These are phyloP conservation scores for Pythium brassicae DNA, from an alignment of 352 stramenopile genomes.

Conservation along the genomic window DNA sequence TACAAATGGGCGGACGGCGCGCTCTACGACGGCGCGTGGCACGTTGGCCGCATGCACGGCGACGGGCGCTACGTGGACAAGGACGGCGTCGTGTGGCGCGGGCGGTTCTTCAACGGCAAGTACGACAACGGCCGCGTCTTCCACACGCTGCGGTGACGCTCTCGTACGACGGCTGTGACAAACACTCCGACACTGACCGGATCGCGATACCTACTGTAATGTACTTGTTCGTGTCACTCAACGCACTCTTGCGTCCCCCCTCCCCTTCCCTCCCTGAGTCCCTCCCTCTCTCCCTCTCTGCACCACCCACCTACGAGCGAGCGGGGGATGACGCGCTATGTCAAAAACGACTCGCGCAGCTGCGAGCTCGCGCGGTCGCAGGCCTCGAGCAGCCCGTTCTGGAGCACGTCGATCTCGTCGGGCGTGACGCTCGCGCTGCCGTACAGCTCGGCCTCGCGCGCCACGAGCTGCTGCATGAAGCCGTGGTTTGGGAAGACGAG, in stretches of 20 bases:
- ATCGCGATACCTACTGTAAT: no score
- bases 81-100: slow-evolving; percentile 66
- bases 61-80: slow-evolving; percentile 66
- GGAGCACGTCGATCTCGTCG: slow-evolving; percentile 65
- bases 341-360: slow-evolving; percentile 40
- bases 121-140: slow-evolving; percentile 83
- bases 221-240: no score
- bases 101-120: slow-evolving; percentile 77
- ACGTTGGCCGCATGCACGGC: slow-evolving; percentile 70
- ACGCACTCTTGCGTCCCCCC: no score
- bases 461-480: slow-evolving; percentile 78
- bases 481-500: slow-evolving; percentile 78
- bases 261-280: no score
- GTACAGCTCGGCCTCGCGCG: slow-evolving; percentile 60
- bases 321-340: no score
- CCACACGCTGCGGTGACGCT: slow-evolving; percentile 52
- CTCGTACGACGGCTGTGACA: no score
- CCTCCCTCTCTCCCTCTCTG: no score
- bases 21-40: slow-evolving; percentile 55
- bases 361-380: slow-evolving; percentile 58
- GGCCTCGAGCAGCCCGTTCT: slow-evolving; percentile 54
- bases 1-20: slow-evolving; percentile 74
- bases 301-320: no score
- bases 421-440: slow-evolving; percentile 55
- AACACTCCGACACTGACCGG: background rate